Percentiles rank a stretch among this genome's conserved stretches.
These are phyloP conservation scores for Venturia oleaginea DNA, from an alignment of 2,329 filamentous ascomycete species.

Conservation along the genomic window DNA sequence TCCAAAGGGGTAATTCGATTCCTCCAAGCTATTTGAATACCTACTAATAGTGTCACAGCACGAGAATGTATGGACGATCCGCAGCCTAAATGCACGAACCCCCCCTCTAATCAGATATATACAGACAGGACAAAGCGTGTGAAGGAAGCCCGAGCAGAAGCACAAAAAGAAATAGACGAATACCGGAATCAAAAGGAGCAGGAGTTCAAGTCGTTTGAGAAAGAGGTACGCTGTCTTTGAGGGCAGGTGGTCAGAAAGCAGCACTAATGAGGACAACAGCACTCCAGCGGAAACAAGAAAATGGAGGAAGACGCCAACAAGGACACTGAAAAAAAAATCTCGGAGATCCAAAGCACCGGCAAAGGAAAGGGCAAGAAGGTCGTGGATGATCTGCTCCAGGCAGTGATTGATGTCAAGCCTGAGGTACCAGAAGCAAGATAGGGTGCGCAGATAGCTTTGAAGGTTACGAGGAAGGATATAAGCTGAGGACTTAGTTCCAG, in stretches of 20 bases:
- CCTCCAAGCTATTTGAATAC: conserved; percentile 7
- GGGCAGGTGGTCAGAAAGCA: background rate
- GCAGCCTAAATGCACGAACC: conserved; percentile 14
- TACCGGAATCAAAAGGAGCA: conserved; percentile 85
- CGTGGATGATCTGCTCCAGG: conserved; percentile 70
- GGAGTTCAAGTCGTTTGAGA: conserved; percentile 91
- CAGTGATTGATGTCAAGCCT: conserved; percentile 78
- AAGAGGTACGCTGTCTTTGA: conserved; percentile 47
- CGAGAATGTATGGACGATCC: conserved; percentile 63
- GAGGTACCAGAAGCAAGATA: conserved; percentile 37
- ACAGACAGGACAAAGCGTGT: conserved; percentile 90
- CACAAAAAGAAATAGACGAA: conserved; percentile 94
- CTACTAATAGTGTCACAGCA: conserved; percentile 41
- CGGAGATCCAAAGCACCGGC: conserved; percentile 72
- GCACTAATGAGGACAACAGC: conserved; percentile 43
- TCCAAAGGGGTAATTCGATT: conserved; percentile 72
- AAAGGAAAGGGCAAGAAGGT: conserved; percentile 72
- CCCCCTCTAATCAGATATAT: conserved; percentile 19
- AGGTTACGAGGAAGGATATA: background rate
- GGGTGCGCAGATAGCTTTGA: background rate
- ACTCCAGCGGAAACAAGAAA: conserved; percentile 79
- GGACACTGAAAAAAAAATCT: conserved; percentile 72
- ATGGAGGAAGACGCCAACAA: conserved; percentile 63
- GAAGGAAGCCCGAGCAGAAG: conserved; percentile 91
- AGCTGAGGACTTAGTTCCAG: background rate